Evolutionary conservation across 495 filamentous ascomycete genomes (phyloP).

Genomic region (Copromyces sp.): DNA sequence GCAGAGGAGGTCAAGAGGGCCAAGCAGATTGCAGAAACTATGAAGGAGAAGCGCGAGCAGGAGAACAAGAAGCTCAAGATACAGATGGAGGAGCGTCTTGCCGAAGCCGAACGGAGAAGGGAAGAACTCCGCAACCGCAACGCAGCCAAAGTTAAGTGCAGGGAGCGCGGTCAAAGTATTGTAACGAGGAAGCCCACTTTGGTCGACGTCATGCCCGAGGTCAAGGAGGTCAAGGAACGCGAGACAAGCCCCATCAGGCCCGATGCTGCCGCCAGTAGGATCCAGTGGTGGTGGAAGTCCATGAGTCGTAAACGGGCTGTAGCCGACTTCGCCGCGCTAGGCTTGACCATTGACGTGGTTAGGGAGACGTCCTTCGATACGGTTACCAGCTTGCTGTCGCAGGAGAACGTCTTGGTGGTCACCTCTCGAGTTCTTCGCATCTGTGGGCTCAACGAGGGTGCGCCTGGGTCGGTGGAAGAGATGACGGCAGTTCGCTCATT

Average conservation of each 20-base stretch:
- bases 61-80: constrained; percentile 62
- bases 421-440: constrained; percentile 67
- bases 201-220: constrained; percentile 41
- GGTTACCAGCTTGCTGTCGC: constrained; percentile 64
- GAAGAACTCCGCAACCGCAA: constrained; percentile 47
- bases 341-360: constrained; percentile 64
- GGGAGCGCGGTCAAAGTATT: constrained; percentile 55
- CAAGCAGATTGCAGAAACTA: constrained; percentile 86
- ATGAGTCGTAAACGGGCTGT: constrained; percentile 49
- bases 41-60: constrained; percentile 80
- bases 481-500: constrained; percentile 81
- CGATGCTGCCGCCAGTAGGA: constrained; percentile 57
- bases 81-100: constrained; percentile 83
- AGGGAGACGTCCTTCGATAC: constrained; percentile 71
- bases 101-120: constrained; percentile 73
- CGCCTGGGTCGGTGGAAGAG: constrained; percentile 56
- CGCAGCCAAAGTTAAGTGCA: constrained; percentile 39
- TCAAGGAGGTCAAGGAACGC: constrained; percentile 38
- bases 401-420: constrained; percentile 57
- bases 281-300: constrained; percentile 72
- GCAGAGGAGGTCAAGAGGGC: constrained; percentile 91
- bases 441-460: constrained; percentile 64
- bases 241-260: constrained; percentile 46
- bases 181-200: constrained; percentile 36
- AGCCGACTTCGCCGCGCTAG: constrained; percentile 55